Percentiles rank a stretch among this genome's conserved stretches.
These are phyloP conservation scores for Melampsora americana DNA, from an alignment of 1,284 basidiomycete species.

Conservation along the genomic window DNA sequence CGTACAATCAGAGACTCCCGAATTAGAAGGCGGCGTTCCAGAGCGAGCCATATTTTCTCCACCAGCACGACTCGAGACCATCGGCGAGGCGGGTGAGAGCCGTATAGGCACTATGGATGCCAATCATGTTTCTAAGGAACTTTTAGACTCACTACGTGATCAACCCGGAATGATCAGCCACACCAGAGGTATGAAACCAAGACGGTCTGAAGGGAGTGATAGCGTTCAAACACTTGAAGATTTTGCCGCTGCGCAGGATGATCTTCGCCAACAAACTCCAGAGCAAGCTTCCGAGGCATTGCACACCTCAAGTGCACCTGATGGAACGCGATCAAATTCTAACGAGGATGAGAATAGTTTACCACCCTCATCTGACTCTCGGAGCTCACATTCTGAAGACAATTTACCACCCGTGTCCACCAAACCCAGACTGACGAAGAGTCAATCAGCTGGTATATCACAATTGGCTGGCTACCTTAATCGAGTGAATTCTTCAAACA, in stretches of 20 bases:
- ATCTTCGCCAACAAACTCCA: slow-evolving; percentile 8
- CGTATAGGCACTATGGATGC: slow-evolving; percentile 49
- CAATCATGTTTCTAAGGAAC: slow-evolving; percentile 14
- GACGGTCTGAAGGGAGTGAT: slow-evolving; percentile 38
- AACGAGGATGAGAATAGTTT: neutral
- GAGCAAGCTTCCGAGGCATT: neutral
- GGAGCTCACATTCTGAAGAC: neutral
- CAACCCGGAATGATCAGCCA: slow-evolving; percentile 21
- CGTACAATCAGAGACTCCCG: neutral
- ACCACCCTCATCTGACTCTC: neutral
- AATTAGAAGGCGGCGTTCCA: neutral
- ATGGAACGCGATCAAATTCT: neutral
- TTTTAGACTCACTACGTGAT: slow-evolving; percentile 5
- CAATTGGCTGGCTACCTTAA: slow-evolving; percentile 33
- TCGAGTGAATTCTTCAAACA: slow-evolving; percentile 6
- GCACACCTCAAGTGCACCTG: slow-evolving; percentile 2
- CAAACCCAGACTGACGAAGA: neutral
- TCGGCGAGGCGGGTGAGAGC: slow-evolving; percentile 52
- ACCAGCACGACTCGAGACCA: slow-evolving; percentile 48
- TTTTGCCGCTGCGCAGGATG: slow-evolving; percentile 22
- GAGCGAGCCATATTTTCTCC: neutral
- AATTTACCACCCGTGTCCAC: neutral
- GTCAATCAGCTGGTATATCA: slow-evolving; percentile 16
- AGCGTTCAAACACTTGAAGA: slow-evolving; percentile 42
- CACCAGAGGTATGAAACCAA: slow-evolving; percentile 31